Conservation (phyloP, 192 early-diverging fungal species). For the Borealophlyctis nickersoniae region DNA sequence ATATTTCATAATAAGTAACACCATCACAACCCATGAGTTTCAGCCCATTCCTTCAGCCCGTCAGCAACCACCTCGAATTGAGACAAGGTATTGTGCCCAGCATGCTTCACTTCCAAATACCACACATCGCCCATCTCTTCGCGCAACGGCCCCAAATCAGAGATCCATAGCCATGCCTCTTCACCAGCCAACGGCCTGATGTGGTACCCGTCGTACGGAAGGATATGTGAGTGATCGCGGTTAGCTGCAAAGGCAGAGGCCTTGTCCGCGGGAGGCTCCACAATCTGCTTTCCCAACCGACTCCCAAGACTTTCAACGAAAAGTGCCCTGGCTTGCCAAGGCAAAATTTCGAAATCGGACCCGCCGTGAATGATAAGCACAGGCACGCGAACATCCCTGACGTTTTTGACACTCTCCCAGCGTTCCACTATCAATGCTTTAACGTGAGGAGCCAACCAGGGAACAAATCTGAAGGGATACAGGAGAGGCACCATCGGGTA, state of each 20-base stretch:
- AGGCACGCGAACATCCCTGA: slow-evolving; percentile 27
- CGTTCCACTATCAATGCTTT: slow-evolving; percentile 35
- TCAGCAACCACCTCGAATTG: slow-evolving; percentile 32
- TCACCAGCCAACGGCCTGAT: neutral
- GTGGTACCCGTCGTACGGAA: slow-evolving; percentile 5
- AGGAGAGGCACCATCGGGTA: slow-evolving; percentile 45
- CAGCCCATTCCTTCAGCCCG: slow-evolving; percentile 23
- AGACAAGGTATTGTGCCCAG: slow-evolving; percentile 36
- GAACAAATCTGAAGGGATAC: slow-evolving; percentile 30
- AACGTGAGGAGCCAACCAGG: slow-evolving; percentile 20
- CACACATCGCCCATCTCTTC: slow-evolving; percentile 22
- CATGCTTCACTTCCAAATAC: slow-evolving; percentile 34
- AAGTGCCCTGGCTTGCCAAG: slow-evolving; percentile 24
- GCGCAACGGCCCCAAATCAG: slow-evolving; percentile 1
- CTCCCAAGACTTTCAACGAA: slow-evolving; percentile 21
- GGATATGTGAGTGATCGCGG: neutral
- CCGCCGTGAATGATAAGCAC: slow-evolving; percentile 46
- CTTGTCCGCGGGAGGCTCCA: slow-evolving; percentile 1
- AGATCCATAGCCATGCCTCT: slow-evolving; percentile 19
- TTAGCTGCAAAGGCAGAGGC: neutral
- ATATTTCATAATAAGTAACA: too few species aligned
- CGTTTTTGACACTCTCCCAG: slow-evolving; percentile 33
- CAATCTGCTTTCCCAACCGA: slow-evolving; percentile 7
- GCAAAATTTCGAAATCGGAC: slow-evolving; percentile 43
- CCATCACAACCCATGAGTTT: neutral